A percentile compares a stretch with the other conserved stretches of the same genome.
Evolutionary conservation across 768 basidiomycete genomes (phyloP).

Genomic region (Amanita rimosa): DNA sequence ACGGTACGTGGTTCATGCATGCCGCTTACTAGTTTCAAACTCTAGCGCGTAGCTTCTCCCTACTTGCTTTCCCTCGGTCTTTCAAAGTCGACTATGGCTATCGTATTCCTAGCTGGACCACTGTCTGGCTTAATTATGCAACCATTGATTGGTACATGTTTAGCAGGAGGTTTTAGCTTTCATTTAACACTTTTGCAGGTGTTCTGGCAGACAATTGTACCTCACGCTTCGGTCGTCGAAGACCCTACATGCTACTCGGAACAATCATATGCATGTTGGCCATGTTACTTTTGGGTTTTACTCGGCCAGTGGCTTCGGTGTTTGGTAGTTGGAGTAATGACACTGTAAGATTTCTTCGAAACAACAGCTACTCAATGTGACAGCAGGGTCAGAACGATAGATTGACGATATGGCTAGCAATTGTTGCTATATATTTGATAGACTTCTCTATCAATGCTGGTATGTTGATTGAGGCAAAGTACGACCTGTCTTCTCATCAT

Average conservation of each 20-base stretch:
- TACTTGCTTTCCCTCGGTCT: slow-evolving; percentile 86
- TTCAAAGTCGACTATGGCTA: slow-evolving; percentile 76
- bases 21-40: neutral
- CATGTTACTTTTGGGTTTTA: slow-evolving; percentile 79
- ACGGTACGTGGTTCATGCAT: slow-evolving; percentile 32
- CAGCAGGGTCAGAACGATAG: slow-evolving; percentile 35
- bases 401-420: slow-evolving; percentile 69
- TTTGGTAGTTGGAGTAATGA: slow-evolving; percentile 24
- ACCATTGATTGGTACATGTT: slow-evolving; percentile 63
- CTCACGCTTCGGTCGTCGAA: slow-evolving; percentile 72
- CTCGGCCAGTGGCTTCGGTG: slow-evolving; percentile 50
- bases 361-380: neutral
- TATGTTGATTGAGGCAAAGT: slow-evolving; percentile 11
- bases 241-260: slow-evolving; percentile 77
- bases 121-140: slow-evolving; percentile 86
- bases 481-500: neutral
- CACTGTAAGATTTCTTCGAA: slow-evolving; percentile 15
- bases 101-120: slow-evolving; percentile 90
- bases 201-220: slow-evolving; percentile 78
- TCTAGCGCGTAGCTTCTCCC: slow-evolving; percentile 44
- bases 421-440: slow-evolving; percentile 39
- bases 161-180: neutral
- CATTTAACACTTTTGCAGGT: slow-evolving; percentile 22
- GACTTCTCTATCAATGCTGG: slow-evolving; percentile 50
- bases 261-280: slow-evolving; percentile 54